Evolutionary conservation across 768 basidiomycete genomes (phyloP).

Genomic region (Auricularia heimuer): DNA sequence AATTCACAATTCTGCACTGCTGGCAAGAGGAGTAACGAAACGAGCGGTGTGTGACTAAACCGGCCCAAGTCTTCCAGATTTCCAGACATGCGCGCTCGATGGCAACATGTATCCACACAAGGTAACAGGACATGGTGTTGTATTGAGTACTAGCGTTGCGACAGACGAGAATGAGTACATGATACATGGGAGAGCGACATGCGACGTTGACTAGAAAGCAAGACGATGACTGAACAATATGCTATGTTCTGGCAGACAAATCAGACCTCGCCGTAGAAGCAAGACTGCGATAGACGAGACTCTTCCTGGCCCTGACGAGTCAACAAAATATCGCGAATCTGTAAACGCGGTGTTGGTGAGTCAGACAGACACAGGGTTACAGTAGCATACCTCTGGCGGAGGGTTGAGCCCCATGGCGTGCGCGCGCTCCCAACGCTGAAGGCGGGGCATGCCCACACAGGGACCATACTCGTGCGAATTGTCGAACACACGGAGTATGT

Average conservation of each 20-base stretch:
- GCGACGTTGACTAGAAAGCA: background rate
- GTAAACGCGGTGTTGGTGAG: background rate
- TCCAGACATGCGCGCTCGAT: too few species aligned
- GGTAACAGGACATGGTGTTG: too few species aligned
- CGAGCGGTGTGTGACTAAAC: too few species aligned
- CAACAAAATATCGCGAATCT: slow-evolving; percentile 73
- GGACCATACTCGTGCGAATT: slow-evolving; percentile 74
- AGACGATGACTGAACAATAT: background rate
- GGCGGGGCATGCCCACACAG: slow-evolving; percentile 64
- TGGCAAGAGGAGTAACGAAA: too few species aligned
- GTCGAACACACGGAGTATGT: slow-evolving; percentile 74
- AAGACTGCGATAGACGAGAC: slow-evolving; percentile 45
- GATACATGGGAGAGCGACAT: background rate
- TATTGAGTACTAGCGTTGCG: too few species aligned
- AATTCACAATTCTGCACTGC: too few species aligned
- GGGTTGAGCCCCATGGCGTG: slow-evolving; percentile 68
- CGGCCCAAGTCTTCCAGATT: too few species aligned
- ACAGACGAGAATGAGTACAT: background rate
- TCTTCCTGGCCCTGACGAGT: slow-evolving; percentile 54
- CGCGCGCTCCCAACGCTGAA: slow-evolving; percentile 86
- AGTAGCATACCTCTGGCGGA: slow-evolving; percentile 53
- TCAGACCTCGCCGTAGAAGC: slow-evolving; percentile 40
- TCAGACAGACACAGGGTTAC: background rate
- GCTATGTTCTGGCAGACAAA: background rate
- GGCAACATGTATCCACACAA: too few species aligned